phyloP scores from a whole-genome alignment of 2,329 filamentous ascomycete species.

The Emmonsia crescens region DNA sequence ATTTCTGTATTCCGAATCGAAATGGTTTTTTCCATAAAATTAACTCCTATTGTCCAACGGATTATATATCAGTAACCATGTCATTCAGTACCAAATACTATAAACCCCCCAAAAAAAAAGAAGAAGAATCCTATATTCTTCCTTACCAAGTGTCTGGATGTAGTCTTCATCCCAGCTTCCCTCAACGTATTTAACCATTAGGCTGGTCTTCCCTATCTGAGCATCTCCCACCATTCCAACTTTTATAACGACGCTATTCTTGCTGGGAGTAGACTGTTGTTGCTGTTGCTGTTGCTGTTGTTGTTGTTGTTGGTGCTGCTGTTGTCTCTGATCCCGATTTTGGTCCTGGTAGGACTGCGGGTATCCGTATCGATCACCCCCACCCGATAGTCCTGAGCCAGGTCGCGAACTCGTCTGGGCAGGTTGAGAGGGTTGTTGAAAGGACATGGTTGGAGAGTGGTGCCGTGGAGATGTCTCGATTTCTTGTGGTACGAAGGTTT shows the following conservation, averaged over 20 bases:
- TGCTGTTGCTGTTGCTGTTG: conserved; percentile 37
- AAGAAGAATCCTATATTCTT: background rate
- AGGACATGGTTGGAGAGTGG: conserved; percentile 31
- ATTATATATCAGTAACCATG: background rate
- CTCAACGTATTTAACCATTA: conserved; percentile 99
- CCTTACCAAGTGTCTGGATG: conserved; percentile 80
- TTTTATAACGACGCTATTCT: conserved; percentile 82
- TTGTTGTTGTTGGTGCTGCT: conserved; percentile 35
- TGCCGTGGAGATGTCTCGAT: conserved; percentile 34
- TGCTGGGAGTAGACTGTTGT: conserved; percentile 26
- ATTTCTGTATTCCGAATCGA: conserved; percentile 99
- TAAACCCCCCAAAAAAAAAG: background rate
- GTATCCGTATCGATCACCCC: conserved; percentile 34
- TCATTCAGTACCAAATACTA: background rate
- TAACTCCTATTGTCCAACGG: conserved; percentile 55
- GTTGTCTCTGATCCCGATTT: conserved; percentile 19
- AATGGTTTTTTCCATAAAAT: conserved; percentile 99
- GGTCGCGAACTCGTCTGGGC: conserved; percentile 36
- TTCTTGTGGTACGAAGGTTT: conserved; percentile 38
- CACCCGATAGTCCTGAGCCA: conserved; percentile 39
- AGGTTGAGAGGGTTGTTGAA: conserved; percentile 27
- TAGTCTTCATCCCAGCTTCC: conserved; percentile 99
- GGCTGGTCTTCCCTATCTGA: conserved; percentile 95
- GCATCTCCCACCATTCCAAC: conserved; percentile 99
- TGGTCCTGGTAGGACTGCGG: conserved; percentile 43